A percentile compares a stretch with the other conserved stretches of the same genome.
phyloP scores from a whole-genome alignment of 1,139 yeast species.

The Debaryomyces psychrophilus region DNA sequence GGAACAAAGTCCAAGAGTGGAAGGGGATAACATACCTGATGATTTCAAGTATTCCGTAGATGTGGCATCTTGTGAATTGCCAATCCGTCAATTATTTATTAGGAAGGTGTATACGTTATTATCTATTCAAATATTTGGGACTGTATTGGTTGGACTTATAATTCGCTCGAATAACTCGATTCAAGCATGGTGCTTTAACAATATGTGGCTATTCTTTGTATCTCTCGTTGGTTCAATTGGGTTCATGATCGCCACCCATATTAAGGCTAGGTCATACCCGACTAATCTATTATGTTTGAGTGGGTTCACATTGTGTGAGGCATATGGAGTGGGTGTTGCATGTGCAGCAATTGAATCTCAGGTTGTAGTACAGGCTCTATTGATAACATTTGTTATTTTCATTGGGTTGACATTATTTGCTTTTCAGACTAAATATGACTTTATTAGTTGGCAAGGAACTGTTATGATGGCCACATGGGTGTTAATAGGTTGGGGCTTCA shows the following conservation, averaged over 20 bases:
- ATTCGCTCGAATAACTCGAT: constrained; percentile 53
- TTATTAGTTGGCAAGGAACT: constrained; percentile 71
- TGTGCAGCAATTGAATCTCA: constrained; percentile 67
- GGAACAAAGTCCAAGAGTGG: constrained; percentile 28
- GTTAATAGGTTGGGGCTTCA: constrained; percentile 72
- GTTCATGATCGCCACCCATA: constrained; percentile 58
- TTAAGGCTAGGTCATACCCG: constrained; percentile 69
- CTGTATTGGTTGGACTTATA: constrained; percentile 61
- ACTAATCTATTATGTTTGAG: constrained; percentile 57
- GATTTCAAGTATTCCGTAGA: constrained; percentile 83
- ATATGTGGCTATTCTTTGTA: constrained; percentile 64
- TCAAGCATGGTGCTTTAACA: constrained; percentile 59
- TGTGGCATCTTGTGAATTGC: constrained; percentile 77
- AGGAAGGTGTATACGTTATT: constrained; percentile 79
- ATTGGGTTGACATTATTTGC: constrained; percentile 78
- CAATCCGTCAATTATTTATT: constrained; percentile 74
- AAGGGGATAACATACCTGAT: constrained; percentile 59
- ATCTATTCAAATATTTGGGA: constrained; percentile 62
- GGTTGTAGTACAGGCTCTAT: constrained; percentile 70
- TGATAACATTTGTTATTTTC: constrained; percentile 70
- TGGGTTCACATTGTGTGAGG: constrained; percentile 74
- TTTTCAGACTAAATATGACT: constrained; percentile 80
- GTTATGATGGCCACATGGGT: constrained; percentile 66
- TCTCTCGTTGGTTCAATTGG: constrained; percentile 64
- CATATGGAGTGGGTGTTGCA: constrained; percentile 70